A percentile compares a stretch with the other conserved stretches of the same genome.
Evolutionary conservation across 1,284 basidiomycete species (phyloP).

Genomic region (Irpex rosettiformis): DNA sequence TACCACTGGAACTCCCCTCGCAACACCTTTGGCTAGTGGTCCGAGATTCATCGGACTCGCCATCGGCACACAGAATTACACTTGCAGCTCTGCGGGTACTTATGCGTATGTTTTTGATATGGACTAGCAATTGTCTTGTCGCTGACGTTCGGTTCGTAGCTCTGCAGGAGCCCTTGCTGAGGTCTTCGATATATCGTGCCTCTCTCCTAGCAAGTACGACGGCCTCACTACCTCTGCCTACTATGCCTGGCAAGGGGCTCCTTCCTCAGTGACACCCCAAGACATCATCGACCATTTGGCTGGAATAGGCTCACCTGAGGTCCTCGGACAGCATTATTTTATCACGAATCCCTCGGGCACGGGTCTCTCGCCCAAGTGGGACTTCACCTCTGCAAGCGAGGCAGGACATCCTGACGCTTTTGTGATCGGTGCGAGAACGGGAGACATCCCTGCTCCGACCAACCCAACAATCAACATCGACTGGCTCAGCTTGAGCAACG

Average conservation of each 20-base stretch:
- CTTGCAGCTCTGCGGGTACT: conserved; percentile 26
- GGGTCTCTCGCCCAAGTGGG: conserved; percentile 27
- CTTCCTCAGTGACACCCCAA: conserved; percentile 14
- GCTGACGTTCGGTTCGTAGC: conserved; percentile 13
- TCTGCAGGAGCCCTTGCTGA: conserved; percentile 31
- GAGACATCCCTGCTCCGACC: conserved; percentile 26
- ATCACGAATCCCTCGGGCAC: conserved; percentile 19
- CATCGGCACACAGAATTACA: conserved; percentile 35
- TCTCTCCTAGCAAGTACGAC: conserved; percentile 13
- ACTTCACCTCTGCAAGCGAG: conserved; percentile 26
- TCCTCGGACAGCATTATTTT: conserved; percentile 34
- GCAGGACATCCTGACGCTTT: conserved; percentile 23
- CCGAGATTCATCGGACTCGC: conserved; percentile 25
- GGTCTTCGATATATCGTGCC: conserved; percentile 40
- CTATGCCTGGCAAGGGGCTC: conserved; percentile 17
- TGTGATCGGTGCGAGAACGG: conserved; percentile 24
- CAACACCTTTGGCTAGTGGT: conserved; percentile 10
- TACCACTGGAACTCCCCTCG: conserved; percentile 2
- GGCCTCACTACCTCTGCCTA: conserved; percentile 28
- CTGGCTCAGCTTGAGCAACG: conserved; percentile 35
- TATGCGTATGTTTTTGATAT: conserved; percentile 24
- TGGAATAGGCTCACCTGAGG: conserved; percentile 4
- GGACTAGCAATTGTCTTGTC: neutral
- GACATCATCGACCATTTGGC: conserved; percentile 14
- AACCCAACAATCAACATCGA: conserved; percentile 31